Percentiles rank a stretch among this genome's conserved stretches.
Conservation (phyloP, 2,329 filamentous ascomycete species). For the Massarina eburnea region DNA sequence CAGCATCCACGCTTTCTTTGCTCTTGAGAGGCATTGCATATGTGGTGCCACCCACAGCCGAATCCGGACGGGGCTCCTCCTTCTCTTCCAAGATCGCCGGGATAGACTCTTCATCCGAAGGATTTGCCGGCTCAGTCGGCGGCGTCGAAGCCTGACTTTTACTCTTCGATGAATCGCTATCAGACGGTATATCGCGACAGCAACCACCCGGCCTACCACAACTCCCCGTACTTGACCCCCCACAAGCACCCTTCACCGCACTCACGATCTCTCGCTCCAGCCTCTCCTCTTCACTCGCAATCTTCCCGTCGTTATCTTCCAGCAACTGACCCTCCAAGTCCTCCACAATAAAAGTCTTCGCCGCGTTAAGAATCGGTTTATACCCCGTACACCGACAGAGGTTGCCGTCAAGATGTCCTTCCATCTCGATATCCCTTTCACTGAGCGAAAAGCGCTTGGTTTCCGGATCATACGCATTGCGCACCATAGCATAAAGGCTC, state of each 20-base stretch:
- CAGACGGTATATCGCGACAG: conserved; percentile 37
- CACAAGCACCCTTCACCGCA: conserved; percentile 24
- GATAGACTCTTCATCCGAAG: conserved; percentile 31
- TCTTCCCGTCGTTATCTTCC: conserved; percentile 48
- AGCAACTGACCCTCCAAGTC: conserved; percentile 49
- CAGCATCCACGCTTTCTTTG: conserved; percentile 24
- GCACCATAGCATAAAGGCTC: conserved; percentile 81
- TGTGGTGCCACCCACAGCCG: conserved; percentile 28
- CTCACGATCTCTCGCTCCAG: conserved; percentile 30
- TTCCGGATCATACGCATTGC: conserved; percentile 59
- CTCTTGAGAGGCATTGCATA: conserved; percentile 42
- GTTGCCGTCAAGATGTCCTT: conserved; percentile 78
- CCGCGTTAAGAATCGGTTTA: conserved; percentile 86
- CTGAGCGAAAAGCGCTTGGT: conserved; percentile 38
- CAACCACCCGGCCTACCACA: conserved; percentile 43
- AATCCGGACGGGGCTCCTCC: conserved; percentile 20
- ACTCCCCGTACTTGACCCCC: conserved; percentile 29
- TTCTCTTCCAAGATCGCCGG: conserved; percentile 25
- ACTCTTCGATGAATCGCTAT: conserved; percentile 29
- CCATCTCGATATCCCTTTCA: conserved; percentile 40
- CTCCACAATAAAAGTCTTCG: conserved; percentile 76
- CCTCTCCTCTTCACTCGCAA: conserved; percentile 51
- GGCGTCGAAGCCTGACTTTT: conserved; percentile 32
- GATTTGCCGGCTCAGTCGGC: conserved; percentile 28
- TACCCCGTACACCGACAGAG: conserved; percentile 94